Evolutionary conservation across 2,329 filamentous ascomycete genomes (phyloP), one percentile per base, ranked within the genome.

Genomic region (Phialophora chinensis): DNA sequence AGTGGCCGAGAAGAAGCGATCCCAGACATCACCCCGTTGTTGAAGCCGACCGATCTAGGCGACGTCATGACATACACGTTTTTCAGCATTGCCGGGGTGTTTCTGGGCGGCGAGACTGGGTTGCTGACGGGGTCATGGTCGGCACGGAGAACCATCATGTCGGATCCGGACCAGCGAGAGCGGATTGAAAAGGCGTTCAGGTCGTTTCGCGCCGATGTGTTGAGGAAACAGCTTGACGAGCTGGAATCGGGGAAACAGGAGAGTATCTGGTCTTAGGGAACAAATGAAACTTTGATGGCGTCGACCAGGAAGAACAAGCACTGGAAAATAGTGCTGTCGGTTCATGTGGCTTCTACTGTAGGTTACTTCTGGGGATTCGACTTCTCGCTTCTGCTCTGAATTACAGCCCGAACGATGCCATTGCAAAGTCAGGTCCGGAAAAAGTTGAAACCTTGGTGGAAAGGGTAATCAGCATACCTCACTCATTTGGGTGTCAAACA

Each of bases 61-160:
- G 88, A 91, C 69, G 74, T 87, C 31, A 84, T 86, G 3, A 86
- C 88, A 0, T 90, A 88, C 73, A 84, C 85, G 67, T 85, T 90
- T 73, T 87, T 90, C 55, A 83, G 84, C 0, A 73, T 85, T 0
- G 88, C 87, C 14, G 88, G 88, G 0, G 74, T 90, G 4, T 87
- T 91, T 67, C 69, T 91, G 5, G 88, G 88, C 7, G 88, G 88
- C 7, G 88, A 91, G 77, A 55, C 64, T 72, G 88, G 88, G 0
- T 77, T 90, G 55, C 69, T 90, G 65, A 83, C 82, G 0, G 88
- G 89, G 0, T 83, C 82, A 0, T 81, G 81, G 55, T 81, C 83
- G 4, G 87, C 86, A 2, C 80, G 83, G 35, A 79, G 84, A 44
- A 78, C 78, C 0, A 85, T 91, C 61, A 80, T 79, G 0, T 75